Evolutionary conservation across 495 filamentous ascomycete species (phyloP).

Genomic region (Schizothecium vesticola): DNA sequence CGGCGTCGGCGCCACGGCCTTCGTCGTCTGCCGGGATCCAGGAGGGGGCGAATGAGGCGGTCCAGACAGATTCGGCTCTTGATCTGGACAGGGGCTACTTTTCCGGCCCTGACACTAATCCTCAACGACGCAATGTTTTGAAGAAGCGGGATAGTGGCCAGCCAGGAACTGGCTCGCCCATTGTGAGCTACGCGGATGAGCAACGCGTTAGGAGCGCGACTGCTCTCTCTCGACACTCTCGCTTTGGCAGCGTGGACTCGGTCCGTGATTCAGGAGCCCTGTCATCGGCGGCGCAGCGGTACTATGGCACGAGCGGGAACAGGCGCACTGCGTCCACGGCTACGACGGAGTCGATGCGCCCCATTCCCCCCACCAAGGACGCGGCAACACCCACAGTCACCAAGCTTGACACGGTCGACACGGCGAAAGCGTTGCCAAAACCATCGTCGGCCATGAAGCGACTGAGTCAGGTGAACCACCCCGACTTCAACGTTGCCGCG

Average conservation of each 20-base stretch:
- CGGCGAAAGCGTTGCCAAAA: slow-evolving; percentile 37
- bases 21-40: slow-evolving; percentile 45
- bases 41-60: slow-evolving; percentile 28
- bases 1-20: slow-evolving; percentile 26
- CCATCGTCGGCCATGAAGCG: slow-evolving; percentile 42
- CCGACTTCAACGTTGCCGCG: slow-evolving; percentile 47
- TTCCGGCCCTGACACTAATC: slow-evolving; percentile 79
- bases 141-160: slow-evolving; percentile 65
- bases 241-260: slow-evolving; percentile 68
- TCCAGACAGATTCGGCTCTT: slow-evolving; percentile 35
- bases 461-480: slow-evolving; percentile 44
- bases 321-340: slow-evolving; percentile 47
- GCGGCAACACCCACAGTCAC: slow-evolving; percentile 55
- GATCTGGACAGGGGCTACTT: slow-evolving; percentile 92
- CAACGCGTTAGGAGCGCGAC: slow-evolving; percentile 55
- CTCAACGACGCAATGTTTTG: slow-evolving; percentile 67
- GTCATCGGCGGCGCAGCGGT: slow-evolving; percentile 51
- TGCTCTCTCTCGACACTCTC: slow-evolving; percentile 64
- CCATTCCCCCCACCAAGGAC: slow-evolving; percentile 46
- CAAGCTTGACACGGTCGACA: slow-evolving; percentile 60
- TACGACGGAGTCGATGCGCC: slow-evolving; percentile 44
- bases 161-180: slow-evolving; percentile 49
- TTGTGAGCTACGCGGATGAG: slow-evolving; percentile 71
- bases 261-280: slow-evolving; percentile 36
- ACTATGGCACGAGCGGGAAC: slow-evolving; percentile 48